Conservation (phyloP, 2,329 filamentous ascomycete species). For the Myriosclerotinia scirpicola region DNA sequence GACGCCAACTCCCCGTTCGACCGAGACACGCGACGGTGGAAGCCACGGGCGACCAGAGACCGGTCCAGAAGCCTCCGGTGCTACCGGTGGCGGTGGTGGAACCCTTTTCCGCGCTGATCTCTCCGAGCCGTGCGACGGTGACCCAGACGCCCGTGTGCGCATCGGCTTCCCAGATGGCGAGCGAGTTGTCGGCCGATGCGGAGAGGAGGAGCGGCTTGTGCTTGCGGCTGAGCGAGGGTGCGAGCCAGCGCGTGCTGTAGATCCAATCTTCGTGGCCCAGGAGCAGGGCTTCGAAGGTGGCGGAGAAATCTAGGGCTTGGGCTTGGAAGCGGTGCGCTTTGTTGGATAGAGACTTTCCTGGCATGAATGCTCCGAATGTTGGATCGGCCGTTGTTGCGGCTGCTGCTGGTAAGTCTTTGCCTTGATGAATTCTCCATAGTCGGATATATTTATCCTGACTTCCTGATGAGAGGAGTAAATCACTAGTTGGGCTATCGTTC, state of each 20-base stretch:
- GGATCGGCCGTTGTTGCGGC: slow-evolving; percentile 57
- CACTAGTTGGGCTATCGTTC: slow-evolving; percentile 52
- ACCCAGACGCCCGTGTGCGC: slow-evolving; percentile 85
- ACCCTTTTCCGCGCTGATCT: slow-evolving; percentile 92
- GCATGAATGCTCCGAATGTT: slow-evolving; percentile 56
- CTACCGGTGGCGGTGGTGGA: slow-evolving; percentile 96
- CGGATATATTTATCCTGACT: slow-evolving; percentile 98
- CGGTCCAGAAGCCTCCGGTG: slow-evolving; percentile 94
- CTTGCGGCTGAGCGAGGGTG: slow-evolving; percentile 32
- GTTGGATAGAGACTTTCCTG: slow-evolving; percentile 77
- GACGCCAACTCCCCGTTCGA: slow-evolving; percentile 88
- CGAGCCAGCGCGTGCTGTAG: slow-evolving; percentile 65
- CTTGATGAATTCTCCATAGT: slow-evolving; percentile 81
- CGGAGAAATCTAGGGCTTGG: slow-evolving; percentile 62
- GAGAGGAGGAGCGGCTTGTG: slow-evolving; percentile 72
- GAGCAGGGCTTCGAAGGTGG: slow-evolving; percentile 91
- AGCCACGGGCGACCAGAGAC: slow-evolving; percentile 83
- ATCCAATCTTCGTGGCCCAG: slow-evolving; percentile 99
- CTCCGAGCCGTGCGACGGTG: slow-evolving; percentile 79
- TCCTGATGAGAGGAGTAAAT: slow-evolving; percentile 83
- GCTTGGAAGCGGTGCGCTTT: slow-evolving; percentile 78
- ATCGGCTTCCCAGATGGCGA: slow-evolving; percentile 91
- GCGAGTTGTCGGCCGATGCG: slow-evolving; percentile 90
- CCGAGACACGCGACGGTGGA: slow-evolving; percentile 77
- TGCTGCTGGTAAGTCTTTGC: slow-evolving; percentile 60